Evolutionary conservation across 2,329 filamentous ascomycete genomes (phyloP), one percentile per base, ranked within the genome.

Genomic region (Aspergillus nomiae): DNA sequence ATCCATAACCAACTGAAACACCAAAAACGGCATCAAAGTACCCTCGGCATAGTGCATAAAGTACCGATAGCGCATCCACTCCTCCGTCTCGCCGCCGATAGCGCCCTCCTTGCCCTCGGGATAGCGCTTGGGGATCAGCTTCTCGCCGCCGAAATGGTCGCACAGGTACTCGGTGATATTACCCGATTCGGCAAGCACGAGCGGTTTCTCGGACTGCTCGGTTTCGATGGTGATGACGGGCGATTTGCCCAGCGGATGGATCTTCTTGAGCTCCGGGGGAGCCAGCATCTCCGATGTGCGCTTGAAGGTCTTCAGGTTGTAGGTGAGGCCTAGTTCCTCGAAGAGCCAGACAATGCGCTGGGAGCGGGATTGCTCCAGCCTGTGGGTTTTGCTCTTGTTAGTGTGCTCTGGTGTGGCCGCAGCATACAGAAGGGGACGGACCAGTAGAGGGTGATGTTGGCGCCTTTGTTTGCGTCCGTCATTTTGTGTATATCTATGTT

Each of bases 201-300:
- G 67, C 1, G 85, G 85, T 64, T 84, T 77, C 0, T 75, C 77
- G 30, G 70, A 54, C 9, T 64, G 69, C 1, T 83, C 77, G 1
- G 79, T 76, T 65, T 87, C 81, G 69, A 97, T 82, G 10, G 86
- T 86, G 67, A 98, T 81, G 48, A 94, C 81, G 0, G 94, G 94
- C 1, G 92, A 93, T 76, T 97, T 97, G 65, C 94, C 94, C 4
- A 97, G 84, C 0, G 92, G 90, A 73, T 97, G 92, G 43, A 96
- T 80, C 66, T 92, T 84, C 72, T 90, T 89, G 53, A 97, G 85
- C 71, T 91, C 90, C 0, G 87, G 82, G 4, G 92, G 92, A 1
- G 94, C 94, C n/a, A 91, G 82, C 69, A 82, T 85, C 60, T 89
- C 85, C 62, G 78, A 71, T 45, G 76, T 75, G 43, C 94, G 89